Evolutionary conservation across 1,139 yeast species (phyloP).

Genomic region (Yamadazyma atmosphaerica): DNA sequence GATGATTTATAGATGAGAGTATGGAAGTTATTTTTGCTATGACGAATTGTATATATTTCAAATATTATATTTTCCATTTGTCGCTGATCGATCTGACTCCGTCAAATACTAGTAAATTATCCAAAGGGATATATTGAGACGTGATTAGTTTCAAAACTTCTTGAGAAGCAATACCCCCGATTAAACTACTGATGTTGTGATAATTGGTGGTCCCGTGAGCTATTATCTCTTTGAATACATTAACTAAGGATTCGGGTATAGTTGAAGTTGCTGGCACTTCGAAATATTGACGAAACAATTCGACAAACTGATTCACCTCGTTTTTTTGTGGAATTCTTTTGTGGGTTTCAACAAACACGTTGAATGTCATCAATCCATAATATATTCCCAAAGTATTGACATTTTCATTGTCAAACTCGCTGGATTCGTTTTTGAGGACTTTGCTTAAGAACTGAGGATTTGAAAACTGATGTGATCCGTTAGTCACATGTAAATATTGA

Average conservation of each 20-base stretch:
- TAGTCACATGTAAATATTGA: conserved; percentile 35
- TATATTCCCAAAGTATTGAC: conserved; percentile 30
- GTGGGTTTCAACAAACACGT: conserved; percentile 21
- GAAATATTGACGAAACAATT: conserved; percentile 17
- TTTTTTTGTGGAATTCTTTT: conserved; percentile 19
- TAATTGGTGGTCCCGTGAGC: conserved; percentile 31
- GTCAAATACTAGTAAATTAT: conserved; percentile 66
- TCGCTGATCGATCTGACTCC: conserved; percentile 57
- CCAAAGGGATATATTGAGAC: conserved; percentile 71
- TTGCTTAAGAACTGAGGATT: conserved; percentile 17
- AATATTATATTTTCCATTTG: conserved; percentile 43
- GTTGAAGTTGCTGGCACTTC: conserved; percentile 10
- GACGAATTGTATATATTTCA: conserved; percentile 4
- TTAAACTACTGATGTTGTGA: conserved; percentile 40
- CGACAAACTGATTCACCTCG: conserved; percentile 23
- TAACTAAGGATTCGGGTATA: conserved; percentile 16
- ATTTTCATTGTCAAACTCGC: conserved; percentile 21
- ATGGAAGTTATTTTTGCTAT: no score
- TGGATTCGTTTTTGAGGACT: conserved; percentile 16
- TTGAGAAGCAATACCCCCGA: conserved; percentile 81
- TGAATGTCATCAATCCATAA: conserved; percentile 35
- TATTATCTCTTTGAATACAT: conserved; percentile 29
- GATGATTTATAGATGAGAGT: conserved; percentile 69
- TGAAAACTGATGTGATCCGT: conserved; percentile 30
- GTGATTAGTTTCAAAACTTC: conserved; percentile 68